Conservation (phyloP, 2,329 filamentous ascomycete species). For the Beauveria sp. region DNA sequence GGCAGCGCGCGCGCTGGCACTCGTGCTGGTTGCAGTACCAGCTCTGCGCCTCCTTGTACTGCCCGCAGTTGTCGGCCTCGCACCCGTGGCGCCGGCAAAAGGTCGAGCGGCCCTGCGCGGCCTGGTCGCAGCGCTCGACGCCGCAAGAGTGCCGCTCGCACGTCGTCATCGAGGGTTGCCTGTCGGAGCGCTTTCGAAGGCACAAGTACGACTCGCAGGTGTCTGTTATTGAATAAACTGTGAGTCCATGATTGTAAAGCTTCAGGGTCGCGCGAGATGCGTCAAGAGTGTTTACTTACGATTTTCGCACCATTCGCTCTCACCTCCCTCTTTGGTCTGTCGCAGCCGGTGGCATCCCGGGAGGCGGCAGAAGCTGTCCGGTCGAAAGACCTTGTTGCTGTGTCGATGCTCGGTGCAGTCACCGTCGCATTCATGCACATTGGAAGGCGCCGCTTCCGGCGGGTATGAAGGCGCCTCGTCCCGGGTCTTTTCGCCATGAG, state of each 20-base stretch:
- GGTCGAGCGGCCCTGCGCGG: not conserved
- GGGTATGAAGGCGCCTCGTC: not conserved
- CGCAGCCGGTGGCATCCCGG: not conserved
- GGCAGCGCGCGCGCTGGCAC: not conserved
- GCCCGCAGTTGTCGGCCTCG: slow-evolving; percentile 5
- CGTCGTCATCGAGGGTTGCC: not conserved
- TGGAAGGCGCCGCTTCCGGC: not conserved
- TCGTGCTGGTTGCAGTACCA: slow-evolving; percentile 9
- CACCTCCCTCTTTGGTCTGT: not conserved
- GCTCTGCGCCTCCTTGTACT: not conserved
- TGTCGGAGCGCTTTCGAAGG: not conserved
- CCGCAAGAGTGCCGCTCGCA: slow-evolving; percentile 6
- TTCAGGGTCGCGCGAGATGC: too few species aligned
- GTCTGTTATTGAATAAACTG: not conserved
- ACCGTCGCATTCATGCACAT: not conserved
- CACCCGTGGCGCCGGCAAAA: slow-evolving; percentile 6
- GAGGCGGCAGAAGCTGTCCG: not conserved
- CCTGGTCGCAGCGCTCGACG: not conserved
- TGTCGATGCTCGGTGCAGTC: slow-evolving; percentile 6
- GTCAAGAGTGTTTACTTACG: not conserved
- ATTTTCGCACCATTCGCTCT: slow-evolving; percentile 6
- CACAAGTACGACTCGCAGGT: slow-evolving; percentile 2
- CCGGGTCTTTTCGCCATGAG: not conserved
- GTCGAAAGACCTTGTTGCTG: not conserved
- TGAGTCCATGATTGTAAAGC: not conserved